Evolutionary conservation across 148 eudicot species (phyloP).

Genomic region (Rhododendron williamsianum): DNA sequence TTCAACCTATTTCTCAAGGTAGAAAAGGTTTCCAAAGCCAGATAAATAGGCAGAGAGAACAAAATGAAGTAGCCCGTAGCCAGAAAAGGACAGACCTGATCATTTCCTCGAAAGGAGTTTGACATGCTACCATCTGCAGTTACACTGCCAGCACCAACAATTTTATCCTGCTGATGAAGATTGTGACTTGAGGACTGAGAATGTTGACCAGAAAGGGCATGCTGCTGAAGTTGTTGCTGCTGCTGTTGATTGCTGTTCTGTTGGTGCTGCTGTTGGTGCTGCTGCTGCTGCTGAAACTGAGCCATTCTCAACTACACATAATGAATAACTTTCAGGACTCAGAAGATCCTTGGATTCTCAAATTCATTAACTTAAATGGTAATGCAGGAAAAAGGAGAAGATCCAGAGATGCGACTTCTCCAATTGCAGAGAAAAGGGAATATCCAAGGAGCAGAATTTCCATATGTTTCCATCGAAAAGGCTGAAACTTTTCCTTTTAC

Average conservation of each 20-base stretch:
- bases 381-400: neutral
- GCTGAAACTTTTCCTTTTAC: neutral
- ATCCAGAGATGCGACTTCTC: neutral
- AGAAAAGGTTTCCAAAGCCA: neutral
- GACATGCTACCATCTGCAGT: constrained; percentile 54
- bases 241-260: constrained; percentile 26
- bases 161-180: constrained; percentile 50
- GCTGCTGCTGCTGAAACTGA: constrained; percentile 43
- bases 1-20: neutral
- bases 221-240: constrained; percentile 36
- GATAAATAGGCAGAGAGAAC: neutral
- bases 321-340: neutral
- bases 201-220: constrained; percentile 50
- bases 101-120: constrained; percentile 57
- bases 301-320: constrained; percentile 51
- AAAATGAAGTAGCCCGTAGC: neutral
- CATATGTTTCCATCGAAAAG: neutral
- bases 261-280: constrained; percentile 41
- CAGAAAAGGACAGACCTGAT: constrained; percentile 42
- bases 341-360: neutral
- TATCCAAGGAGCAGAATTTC: neutral
- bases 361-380: neutral
- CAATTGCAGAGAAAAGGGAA: neutral
- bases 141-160: constrained; percentile 44
- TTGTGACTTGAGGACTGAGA: constrained; percentile 43